These are phyloP conservation scores for Plasmodium malariae DNA, from an alignment of 169 alveolate species.

Conservation along the genomic window DNA sequence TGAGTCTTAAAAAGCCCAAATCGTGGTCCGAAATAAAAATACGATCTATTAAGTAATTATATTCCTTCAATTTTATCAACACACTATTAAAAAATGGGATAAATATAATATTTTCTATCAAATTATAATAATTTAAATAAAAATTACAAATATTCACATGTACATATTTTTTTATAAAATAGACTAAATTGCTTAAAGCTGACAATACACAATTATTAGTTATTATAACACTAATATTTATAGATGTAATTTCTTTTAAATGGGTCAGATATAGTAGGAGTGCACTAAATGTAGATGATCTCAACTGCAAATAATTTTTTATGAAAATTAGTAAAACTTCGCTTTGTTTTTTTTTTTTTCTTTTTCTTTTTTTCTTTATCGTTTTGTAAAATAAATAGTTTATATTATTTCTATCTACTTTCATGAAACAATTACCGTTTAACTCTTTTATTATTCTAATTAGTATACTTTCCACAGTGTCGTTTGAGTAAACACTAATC, in stretches of 20 bases:
- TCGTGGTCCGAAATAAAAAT: constrained; percentile 13
- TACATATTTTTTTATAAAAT: constrained; percentile 29
- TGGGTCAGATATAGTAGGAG: constrained; percentile 39
- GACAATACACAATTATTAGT: constrained; percentile 43
- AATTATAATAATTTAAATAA: constrained; percentile 38
- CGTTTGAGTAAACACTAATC: constrained; percentile 28
- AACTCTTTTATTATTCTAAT: constrained; percentile 43
- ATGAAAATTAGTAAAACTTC: constrained; percentile 44
- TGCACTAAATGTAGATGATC: constrained; percentile 38
- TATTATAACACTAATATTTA: constrained; percentile 60
- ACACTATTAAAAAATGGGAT: constrained; percentile 40
- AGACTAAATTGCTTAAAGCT: constrained; percentile 44
- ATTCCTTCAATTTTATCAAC: constrained; percentile 46
- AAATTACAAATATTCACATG: constrained; percentile 62
- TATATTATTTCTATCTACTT: constrained; percentile 31
- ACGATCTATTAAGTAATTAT: constrained; percentile 22
- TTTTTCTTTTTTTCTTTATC: neutral
- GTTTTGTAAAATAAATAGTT: constrained; percentile 34
- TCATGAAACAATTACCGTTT: constrained; percentile 9
- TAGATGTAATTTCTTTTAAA: constrained; percentile 42
- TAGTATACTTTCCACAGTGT: constrained; percentile 54
- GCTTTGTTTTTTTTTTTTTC: constrained; percentile 4
- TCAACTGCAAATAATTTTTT: constrained; percentile 58
- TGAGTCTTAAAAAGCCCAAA: constrained; percentile 24
- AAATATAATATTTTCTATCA: constrained; percentile 48